Evolutionary conservation across 2,329 filamentous ascomycete genomes (phyloP).

Genomic region (Teratosphaeria pseudoeucalypti): DNA sequence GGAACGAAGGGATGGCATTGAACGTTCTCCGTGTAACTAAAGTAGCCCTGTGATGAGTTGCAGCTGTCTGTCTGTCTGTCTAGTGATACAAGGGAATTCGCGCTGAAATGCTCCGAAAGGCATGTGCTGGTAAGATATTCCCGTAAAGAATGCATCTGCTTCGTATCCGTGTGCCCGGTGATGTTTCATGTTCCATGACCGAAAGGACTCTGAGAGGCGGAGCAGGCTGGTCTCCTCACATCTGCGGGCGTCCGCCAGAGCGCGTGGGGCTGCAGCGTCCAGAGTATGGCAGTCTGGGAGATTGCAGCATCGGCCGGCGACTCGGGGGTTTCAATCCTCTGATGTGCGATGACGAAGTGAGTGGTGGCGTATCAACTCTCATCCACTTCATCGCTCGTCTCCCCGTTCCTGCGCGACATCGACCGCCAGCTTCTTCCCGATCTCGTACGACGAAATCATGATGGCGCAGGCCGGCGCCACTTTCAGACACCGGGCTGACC

Average conservation of each 20-base stretch:
- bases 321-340: not conserved
- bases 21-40: too few relatives aligned
- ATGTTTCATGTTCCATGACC: not conserved
- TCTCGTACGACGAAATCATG: conserved; percentile 97
- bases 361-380: too few relatives aligned
- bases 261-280: not conserved
- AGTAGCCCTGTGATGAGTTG: too few relatives aligned
- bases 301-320: not conserved
- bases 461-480: conserved; percentile 95
- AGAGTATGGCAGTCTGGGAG: not conserved
- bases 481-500: conserved; percentile 84
- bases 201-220: not conserved
- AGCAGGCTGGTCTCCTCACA: not conserved
- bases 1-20: too few relatives aligned
- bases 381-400: not conserved
- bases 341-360: not conserved
- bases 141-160: not conserved
- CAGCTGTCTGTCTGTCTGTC: not conserved
- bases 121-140: not conserved
- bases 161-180: not conserved
- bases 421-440: conserved; percentile 76
- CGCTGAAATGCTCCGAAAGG: not conserved
- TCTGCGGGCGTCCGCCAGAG: not conserved
- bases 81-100: not conserved
- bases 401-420: not conserved